Base-by-base conservation (phyloP, 2,329 filamentous ascomycete genomes). In the Colletotrichum tabaci region DNA sequence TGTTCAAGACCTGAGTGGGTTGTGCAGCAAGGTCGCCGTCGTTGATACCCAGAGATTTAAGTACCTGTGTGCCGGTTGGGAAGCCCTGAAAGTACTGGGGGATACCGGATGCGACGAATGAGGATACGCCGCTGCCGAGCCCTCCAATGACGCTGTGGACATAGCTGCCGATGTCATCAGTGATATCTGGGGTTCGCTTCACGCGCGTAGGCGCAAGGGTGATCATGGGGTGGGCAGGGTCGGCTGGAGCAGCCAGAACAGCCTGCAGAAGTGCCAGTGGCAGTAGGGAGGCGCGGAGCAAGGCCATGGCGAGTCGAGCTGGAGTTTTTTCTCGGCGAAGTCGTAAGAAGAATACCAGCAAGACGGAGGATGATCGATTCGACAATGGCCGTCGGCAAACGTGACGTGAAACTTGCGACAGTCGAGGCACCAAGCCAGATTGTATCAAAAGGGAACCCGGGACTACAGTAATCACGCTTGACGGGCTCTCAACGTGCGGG, bases 1-100 rank as follows among this genome's bases (percentile, higher is more conserved):
- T 79, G 74, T 94, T 94, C 72, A 94, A 81, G 5, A 93, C 92
- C 73, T 93, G 87, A 0, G 92, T 94, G 0, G 92, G 92, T 67
- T 87, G 83, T 2, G 91, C 90, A 58, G 82, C 86, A 47, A 94
- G 78, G 63, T 92, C 88, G 42, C 82, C 80, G 70, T 89, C 87
- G 64, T 85, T 84, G 44, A 94, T 84, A 2, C 88, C 89, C 6
- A 93, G 84, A 46, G 87, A 89, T 74, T 87, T 91, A 77, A 88
- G 80, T 1, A 94, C 92, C 8, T 84, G 82, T 50, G 83, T 83
- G 46, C 90, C 90, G 3, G 87, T 90, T 1, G 92, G 92, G 47
- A 94, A 88, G 74, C 87, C 86, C 66, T 91, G 87, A 79, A 92
- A 93, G 82, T 88, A 94, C 67, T 92, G 87, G 1, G 92, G 89